These are phyloP conservation scores for Phytophthora brassicae DNA, from an alignment of 352 stramenopile species.

Conservation along the genomic window DNA sequence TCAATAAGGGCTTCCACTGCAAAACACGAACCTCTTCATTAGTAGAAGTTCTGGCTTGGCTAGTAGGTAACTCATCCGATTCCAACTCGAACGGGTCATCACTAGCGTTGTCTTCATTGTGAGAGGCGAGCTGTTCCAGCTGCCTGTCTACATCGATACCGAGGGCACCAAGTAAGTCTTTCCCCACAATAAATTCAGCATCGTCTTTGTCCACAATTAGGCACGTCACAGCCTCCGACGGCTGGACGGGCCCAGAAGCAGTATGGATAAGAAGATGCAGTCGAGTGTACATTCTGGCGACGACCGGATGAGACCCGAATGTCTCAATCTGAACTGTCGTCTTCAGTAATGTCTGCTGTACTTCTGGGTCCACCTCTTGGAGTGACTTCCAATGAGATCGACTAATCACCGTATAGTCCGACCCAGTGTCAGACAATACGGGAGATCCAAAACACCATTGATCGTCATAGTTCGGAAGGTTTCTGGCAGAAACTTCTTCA, in stretches of 20 bases:
- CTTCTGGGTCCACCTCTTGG: neutral
- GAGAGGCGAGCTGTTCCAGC: slow-evolving; percentile 7
- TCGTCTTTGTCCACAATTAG: neutral
- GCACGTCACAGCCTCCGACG: neutral
- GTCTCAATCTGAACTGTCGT: neutral
- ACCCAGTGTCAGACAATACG: neutral
- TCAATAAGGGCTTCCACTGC: slow-evolving; percentile 1
- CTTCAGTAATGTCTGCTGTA: neutral
- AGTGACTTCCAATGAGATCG: neutral
- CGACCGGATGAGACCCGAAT: neutral
- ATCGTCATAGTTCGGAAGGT: no score
- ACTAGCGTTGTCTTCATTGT: neutral
- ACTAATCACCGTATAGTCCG: neutral
- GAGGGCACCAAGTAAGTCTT: neutral
- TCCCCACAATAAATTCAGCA: neutral
- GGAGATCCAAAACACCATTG: neutral
- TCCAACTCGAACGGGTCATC: neutral
- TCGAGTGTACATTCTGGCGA: neutral
- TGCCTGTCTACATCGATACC: no score
- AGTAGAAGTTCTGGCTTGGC: neutral
- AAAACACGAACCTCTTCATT: no score
- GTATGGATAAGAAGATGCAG: neutral
- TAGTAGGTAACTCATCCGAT: neutral
- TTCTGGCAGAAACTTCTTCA: neutral
- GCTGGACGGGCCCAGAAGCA: neutral